A percentile compares a stretch with the other conserved stretches of the same genome.
phyloP scores from a whole-genome alignment of 768 basidiomycete species.

The Lactarius quietus region DNA sequence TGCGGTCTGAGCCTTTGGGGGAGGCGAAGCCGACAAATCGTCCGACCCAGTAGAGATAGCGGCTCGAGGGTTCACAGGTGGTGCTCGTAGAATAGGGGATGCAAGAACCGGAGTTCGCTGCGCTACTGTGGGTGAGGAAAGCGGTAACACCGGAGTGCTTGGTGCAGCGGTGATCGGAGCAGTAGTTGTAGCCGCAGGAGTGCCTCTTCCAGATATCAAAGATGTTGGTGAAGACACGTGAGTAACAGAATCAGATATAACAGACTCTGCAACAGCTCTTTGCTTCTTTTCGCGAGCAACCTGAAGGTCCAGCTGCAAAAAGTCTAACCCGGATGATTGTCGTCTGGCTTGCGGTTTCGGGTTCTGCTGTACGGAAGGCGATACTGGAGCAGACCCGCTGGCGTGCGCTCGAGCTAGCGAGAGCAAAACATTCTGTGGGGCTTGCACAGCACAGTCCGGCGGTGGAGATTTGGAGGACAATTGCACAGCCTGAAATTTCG shows the following conservation, averaged over 20 bases:
- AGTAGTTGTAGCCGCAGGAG: background rate
- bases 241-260: background rate
- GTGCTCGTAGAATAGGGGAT: background rate
- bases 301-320: slow-evolving; percentile 17
- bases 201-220: background rate
- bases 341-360: background rate
- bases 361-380: background rate
- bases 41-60: background rate
- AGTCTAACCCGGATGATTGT: slow-evolving; percentile 16
- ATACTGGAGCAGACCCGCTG: background rate
- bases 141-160: background rate
- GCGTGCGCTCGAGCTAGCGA: background rate
- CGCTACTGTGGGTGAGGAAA: background rate
- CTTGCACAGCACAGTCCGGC: background rate
- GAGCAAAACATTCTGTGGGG: background rate
- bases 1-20: background rate
- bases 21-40: background rate
- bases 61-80: background rate
- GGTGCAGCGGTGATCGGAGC: background rate
- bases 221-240: background rate
- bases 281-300: slow-evolving; percentile 15
- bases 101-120: background rate
- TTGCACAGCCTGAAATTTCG: background rate
- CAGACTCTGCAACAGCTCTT: background rate
- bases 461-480: background rate